Percentiles rank a stretch among this genome's conserved stretches.
These are phyloP conservation scores for Rhododendron simsii DNA, from an alignment of 148 eudicot species.

Conservation along the genomic window DNA sequence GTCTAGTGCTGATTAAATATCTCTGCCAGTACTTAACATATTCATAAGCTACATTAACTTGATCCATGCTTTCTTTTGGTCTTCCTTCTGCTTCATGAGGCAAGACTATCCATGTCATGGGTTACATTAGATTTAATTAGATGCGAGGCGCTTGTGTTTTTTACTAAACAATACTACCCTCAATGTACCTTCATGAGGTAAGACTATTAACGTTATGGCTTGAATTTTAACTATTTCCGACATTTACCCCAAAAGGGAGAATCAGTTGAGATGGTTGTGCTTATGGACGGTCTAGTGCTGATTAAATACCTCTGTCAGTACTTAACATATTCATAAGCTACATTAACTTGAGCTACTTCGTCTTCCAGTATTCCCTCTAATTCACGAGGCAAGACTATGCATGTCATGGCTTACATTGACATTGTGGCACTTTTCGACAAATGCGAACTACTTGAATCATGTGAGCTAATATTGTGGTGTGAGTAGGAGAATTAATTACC, in stretches of 20 bases:
- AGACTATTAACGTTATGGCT: neutral
- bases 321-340: too few relatives aligned
- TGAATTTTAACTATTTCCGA: neutral
- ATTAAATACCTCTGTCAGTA: too few relatives aligned
- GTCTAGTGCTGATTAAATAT: slow-evolving; percentile 7
- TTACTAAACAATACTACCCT: neutral
- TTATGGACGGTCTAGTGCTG: neutral
- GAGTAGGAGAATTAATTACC: neutral
- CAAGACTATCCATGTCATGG: neutral
- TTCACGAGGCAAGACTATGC: neutral
- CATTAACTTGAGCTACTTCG: too few relatives aligned
- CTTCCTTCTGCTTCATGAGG: neutral
- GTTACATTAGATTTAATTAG: neutral
- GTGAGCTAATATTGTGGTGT: neutral
- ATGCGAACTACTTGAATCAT: neutral
- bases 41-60: neutral
- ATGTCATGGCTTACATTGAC: neutral
- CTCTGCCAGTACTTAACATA: slow-evolving; percentile 4
- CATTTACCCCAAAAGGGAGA: neutral
- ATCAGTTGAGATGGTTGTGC: neutral
- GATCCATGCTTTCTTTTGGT: neutral
- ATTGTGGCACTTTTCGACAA: neutral
- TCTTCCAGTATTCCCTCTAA: neutral
- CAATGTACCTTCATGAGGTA: neutral
- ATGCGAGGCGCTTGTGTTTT: neutral